Base-by-base conservation (phyloP, 2,329 filamentous ascomycete genomes). In the Nakataea oryzae region DNA sequence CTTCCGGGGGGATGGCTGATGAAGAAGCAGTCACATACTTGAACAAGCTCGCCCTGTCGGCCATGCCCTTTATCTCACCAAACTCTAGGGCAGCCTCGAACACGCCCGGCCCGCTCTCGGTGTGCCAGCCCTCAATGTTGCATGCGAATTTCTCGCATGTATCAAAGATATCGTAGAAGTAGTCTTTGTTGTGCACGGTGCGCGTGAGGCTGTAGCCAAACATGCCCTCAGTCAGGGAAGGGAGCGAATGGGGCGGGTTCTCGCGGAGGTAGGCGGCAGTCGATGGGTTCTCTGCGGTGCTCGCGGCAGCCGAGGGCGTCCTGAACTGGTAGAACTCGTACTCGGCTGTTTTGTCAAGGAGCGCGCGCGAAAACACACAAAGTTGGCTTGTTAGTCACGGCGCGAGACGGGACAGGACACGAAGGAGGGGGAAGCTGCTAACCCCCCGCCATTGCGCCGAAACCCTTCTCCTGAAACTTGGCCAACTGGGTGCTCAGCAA, bases 11-110 rank as follows among this genome's bases (percentile, higher is more conserved):
- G 6, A 14, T 5, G 14, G 17, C 14, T 34, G 3, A 5, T 26
- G n/a, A n/a, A n/a, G 17, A 2, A 17, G 13, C 24, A 17, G 54
- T 29, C 21, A 30, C 61, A 32, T 54, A 67, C 81, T 99, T 99
- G 86, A 97, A 99, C 47, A 99, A 78, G 32, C 87, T 87, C 29
- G 93, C 92, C 67, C 89, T 88, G 74, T 99, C 95, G 1, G 95
- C 95, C 91, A 97, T 97, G 66, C 89, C 82, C 47, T 83, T 84
- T 66, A 95, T 89, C 72, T 96, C 90, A 61, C 89, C 90, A 68
- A 96, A 97, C 73, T 96, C 90, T 59, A 99, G 83, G 24, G 95
- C 92, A 14, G 95, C 95, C 77, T 99, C 95, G 73, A 93, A 97
- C 3, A 99, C 95, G 57, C 93, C 93, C 0, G 93, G 93, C 0